Conservation (phyloP, 441 rosid species). For the Bocquillonia castaneifolia region DNA sequence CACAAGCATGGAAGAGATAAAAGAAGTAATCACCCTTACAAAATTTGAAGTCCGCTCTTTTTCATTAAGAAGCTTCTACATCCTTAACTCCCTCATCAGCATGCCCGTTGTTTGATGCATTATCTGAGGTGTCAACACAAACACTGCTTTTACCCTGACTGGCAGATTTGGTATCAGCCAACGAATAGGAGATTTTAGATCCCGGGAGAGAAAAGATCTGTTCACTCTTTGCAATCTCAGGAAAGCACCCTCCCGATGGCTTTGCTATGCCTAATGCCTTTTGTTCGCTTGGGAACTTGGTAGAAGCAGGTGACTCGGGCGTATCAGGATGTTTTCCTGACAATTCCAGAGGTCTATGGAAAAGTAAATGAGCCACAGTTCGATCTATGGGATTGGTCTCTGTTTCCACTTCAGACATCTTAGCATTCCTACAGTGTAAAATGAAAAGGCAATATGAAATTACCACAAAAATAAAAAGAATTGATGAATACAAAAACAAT, state of each 20-base stretch:
- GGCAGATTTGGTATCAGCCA: conserved; percentile 23
- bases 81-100: conserved; percentile 36
- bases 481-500: neutral
- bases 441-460: conserved; percentile 9
- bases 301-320: conserved; percentile 55
- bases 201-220: conserved; percentile 34
- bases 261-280: conserved; percentile 27
- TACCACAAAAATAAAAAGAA: neutral
- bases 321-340: conserved; percentile 48
- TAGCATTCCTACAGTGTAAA: conserved; percentile 33
- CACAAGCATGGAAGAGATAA: conserved; percentile 27
- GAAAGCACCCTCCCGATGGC: conserved; percentile 29
- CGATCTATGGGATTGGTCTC: conserved; percentile 92
- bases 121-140: conserved; percentile 39
- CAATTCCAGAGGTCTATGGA: conserved; percentile 63
- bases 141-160: conserved; percentile 27
- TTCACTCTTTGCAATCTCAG: conserved; percentile 33
- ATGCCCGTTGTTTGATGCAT: conserved; percentile 42
- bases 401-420: conserved; percentile 58
- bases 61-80: conserved; percentile 39
- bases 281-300: conserved; percentile 41
- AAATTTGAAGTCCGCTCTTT: conserved; percentile 20
- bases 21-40: conserved; percentile 48
- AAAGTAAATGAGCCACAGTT: conserved; percentile 80
- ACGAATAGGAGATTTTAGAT: conserved; percentile 28